phyloP scores from a whole-genome alignment of 441 rosid species.

The Manihot esculenta region DNA sequence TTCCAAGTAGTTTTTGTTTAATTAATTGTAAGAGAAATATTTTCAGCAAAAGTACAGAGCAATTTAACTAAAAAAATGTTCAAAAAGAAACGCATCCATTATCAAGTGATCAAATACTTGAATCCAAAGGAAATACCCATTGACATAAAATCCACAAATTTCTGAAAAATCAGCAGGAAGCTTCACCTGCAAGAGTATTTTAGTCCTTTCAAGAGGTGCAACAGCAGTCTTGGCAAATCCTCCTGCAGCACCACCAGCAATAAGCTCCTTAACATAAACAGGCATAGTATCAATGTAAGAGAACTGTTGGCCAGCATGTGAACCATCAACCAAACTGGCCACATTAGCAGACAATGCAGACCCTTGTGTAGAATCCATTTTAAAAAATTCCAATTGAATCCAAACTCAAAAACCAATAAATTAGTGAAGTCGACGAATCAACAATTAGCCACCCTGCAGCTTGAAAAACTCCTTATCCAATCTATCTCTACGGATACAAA shows the following conservation, averaged over 20 bases:
- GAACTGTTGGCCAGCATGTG: constrained; percentile 38
- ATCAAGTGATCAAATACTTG: background rate
- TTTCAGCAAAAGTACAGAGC: background rate
- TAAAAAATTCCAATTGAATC: constrained; percentile 19
- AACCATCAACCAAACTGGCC: constrained; percentile 62
- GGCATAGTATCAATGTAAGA: constrained; percentile 62
- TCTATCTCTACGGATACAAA: constrained; percentile 66
- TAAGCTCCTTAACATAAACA: constrained; percentile 78
- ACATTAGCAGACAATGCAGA: constrained; percentile 61
- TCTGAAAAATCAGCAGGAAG: background rate
- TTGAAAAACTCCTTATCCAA: constrained; percentile 76
- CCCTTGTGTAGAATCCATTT: constrained; percentile 71
- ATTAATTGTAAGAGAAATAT: background rate
- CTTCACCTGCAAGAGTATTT: constrained; percentile 87
- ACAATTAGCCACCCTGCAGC: constrained; percentile 54
- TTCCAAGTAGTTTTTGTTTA: background rate
- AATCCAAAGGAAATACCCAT: background rate
- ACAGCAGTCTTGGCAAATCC: constrained; percentile 94
- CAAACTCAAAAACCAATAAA: constrained; percentile 20
- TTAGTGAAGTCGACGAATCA: background rate
- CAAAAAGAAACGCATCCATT: background rate
- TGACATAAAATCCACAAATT: constrained; percentile 1
- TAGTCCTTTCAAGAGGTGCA: constrained; percentile 91
- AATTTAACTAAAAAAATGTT: background rate
- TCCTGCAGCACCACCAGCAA: constrained; percentile 97